Evolutionary conservation across 768 basidiomycete genomes (phyloP), one percentile per base, ranked within the genome.

Genomic region (Nidularia sp.): DNA sequence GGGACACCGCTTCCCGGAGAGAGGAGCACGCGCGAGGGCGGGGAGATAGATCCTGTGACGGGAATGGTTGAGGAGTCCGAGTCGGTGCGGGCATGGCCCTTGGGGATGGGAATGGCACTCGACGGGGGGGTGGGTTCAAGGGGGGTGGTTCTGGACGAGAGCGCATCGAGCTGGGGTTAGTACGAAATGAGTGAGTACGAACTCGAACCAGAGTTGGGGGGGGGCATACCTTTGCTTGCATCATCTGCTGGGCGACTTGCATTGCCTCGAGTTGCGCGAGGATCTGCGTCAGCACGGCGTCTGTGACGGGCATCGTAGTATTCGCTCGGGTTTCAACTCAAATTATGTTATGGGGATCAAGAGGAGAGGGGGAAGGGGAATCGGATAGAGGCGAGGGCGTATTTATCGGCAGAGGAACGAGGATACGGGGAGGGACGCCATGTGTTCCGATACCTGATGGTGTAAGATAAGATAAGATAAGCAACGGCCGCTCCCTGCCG

Each of bases 251-350:
- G 47, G 82, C 82, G 46, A 85, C 68, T 65, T 89, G 86, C 61
- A 93, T 74, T 3, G 80, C 73, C 58, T 86, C 76, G 49, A 93
- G 79, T 68, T 86, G 85, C 5, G 73, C 69, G 6, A 92, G 75
- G 51, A 93, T 92, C 66, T 91, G 86, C 0, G 78, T 77, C 46
- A 93, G 72, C 5, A 85, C 66, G 9, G 83, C 81, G 53, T 88
- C 85, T 48, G 78, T 71, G 8, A 64, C 62, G 1, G 75, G 52
- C 77, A 77, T 76, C 31, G 43, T 58, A 48, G 41, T 25, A 4
- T 41, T 41, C 36, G 25, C 25, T 41, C 39, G n/a, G 39, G 39
- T 10, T 10, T 41, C 10, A 41, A 41, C 39, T 10, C 10, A 41
- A 15, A 15, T 1, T 10, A 41, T 10, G 15, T 10, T 10, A 41